Percentiles rank a stretch among this genome's conserved stretches.
These are phyloP conservation scores for Gossypium davidsonii DNA, from an alignment of 441 rosid species.

Conservation along the genomic window DNA sequence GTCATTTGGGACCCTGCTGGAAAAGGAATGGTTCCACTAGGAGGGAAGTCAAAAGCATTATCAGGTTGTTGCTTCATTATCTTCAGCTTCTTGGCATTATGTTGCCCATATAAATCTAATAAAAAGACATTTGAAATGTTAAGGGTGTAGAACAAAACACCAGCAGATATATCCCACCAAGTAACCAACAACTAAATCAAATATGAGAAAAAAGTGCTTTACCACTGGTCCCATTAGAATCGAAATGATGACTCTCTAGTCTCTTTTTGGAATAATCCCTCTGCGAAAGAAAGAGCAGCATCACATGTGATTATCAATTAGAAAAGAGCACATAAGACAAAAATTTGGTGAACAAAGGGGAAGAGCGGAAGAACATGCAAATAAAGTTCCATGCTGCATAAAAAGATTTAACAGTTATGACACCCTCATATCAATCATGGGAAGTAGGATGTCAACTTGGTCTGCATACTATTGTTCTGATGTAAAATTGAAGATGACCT, in stretches of 20 bases:
- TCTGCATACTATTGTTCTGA: neutral
- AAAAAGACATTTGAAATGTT: slow-evolving; percentile 13
- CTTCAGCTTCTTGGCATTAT: slow-evolving; percentile 67
- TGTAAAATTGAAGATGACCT: neutral
- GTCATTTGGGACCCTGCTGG: slow-evolving; percentile 92
- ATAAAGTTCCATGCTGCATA: slow-evolving; percentile 4
- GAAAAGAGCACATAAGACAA: neutral
- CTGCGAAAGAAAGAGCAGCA: slow-evolving; percentile 36
- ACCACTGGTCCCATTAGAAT: slow-evolving; percentile 72
- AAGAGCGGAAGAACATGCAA: neutral
- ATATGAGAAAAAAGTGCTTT: slow-evolving; percentile 11
- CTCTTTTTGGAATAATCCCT: slow-evolving; percentile 74
- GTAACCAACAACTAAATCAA: neutral
- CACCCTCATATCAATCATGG: neutral
- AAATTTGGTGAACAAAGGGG: neutral
- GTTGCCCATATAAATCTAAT: slow-evolving; percentile 73
- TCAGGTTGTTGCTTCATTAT: slow-evolving; percentile 58
- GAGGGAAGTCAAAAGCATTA: slow-evolving; percentile 50
- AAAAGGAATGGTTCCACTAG: slow-evolving; percentile 63
- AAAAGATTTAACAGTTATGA: neutral
- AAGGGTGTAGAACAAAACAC: slow-evolving; percentile 17
- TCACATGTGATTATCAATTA: neutral
- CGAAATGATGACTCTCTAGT: slow-evolving; percentile 64
- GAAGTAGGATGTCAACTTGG: neutral
- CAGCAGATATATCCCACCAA: neutral